Evolutionary conservation across 2,329 filamentous ascomycete species (phyloP).

Genomic region (Colletotrichum spaethianum): DNA sequence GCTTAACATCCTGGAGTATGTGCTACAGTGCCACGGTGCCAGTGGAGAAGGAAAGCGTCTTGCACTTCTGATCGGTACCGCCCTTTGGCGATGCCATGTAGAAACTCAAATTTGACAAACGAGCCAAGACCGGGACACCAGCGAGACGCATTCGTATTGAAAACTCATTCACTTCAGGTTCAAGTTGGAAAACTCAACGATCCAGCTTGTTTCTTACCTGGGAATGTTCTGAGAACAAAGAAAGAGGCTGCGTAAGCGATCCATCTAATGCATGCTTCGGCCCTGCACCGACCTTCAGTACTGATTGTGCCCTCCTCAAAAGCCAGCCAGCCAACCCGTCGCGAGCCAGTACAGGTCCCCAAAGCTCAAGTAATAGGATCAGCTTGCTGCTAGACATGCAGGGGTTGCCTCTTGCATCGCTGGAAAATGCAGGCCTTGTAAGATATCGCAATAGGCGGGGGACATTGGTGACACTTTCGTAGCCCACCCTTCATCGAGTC

Average conservation of each 20-base stretch:
- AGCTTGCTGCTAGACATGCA: slow-evolving; percentile 27
- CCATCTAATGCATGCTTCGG: slow-evolving; percentile 36
- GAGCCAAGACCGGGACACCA: slow-evolving; percentile 11
- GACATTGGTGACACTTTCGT: background rate
- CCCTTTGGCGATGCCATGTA: slow-evolving; percentile 12
- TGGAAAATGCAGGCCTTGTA: background rate
- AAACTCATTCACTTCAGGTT: background rate
- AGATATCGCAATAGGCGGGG: background rate
- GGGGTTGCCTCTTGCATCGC: slow-evolving; percentile 18
- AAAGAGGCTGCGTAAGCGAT: slow-evolving; percentile 29
- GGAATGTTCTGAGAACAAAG: background rate
- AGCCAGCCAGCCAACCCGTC: slow-evolving; percentile 18
- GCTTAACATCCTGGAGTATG: slow-evolving; percentile 26
- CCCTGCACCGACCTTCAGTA: slow-evolving; percentile 18
- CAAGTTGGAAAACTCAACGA: background rate
- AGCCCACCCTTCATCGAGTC: background rate
- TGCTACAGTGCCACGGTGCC: slow-evolving; percentile 30
- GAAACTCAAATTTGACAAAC: slow-evolving; percentile 23
- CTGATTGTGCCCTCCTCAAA: background rate
- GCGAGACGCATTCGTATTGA: slow-evolving; percentile 23
- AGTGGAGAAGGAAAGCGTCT: slow-evolving; percentile 12
- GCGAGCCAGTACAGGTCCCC: background rate
- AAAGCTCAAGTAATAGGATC: slow-evolving; percentile 10
- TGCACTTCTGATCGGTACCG: slow-evolving; percentile 27
- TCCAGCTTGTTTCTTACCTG: background rate